phyloP scores from a whole-genome alignment of 352 stramenopile genomes.

The Globisporangium recalcitrans region DNA sequence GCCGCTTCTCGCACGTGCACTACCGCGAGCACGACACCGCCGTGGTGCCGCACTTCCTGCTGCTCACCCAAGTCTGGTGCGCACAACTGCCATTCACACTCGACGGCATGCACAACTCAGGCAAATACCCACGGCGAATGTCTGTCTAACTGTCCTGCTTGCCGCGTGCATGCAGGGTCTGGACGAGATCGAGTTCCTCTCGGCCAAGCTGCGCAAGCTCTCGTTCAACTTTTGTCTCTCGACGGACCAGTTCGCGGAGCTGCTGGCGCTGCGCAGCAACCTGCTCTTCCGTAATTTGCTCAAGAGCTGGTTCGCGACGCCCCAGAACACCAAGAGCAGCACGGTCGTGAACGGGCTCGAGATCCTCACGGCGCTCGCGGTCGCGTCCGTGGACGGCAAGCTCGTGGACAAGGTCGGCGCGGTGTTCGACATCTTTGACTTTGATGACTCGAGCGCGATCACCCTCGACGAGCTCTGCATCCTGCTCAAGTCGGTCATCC shows the following conservation, averaged over 20 bases:
- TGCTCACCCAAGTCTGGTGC: slow-evolving; percentile 67
- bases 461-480: slow-evolving; percentile 76
- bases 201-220: slow-evolving; percentile 38
- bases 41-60: slow-evolving; percentile 50
- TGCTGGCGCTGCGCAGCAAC: slow-evolving; percentile 53
- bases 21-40: slow-evolving; percentile 67
- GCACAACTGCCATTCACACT: background rate
- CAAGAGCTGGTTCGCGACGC: slow-evolving; percentile 51
- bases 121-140: too few relatives aligned
- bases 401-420: slow-evolving; percentile 49
- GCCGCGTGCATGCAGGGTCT: too few relatives aligned
- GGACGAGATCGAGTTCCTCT: slow-evolving; percentile 55
- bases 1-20: slow-evolving; percentile 69
- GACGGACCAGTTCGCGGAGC: slow-evolving; percentile 54
- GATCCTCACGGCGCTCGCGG: slow-evolving; percentile 51
- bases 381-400: slow-evolving; percentile 45
- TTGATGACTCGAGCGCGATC: slow-evolving; percentile 56
- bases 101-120: too few relatives aligned
- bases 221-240: slow-evolving; percentile 81
- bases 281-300: slow-evolving; percentile 52
- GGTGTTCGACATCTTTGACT: slow-evolving; percentile 78
- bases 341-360: slow-evolving; percentile 66
- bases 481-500: slow-evolving; percentile 63
- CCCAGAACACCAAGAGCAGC: slow-evolving; percentile 63
- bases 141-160: background rate